phyloP scores from a whole-genome alignment of 169 alveolate species.

The Plasmodium vinckei region DNA sequence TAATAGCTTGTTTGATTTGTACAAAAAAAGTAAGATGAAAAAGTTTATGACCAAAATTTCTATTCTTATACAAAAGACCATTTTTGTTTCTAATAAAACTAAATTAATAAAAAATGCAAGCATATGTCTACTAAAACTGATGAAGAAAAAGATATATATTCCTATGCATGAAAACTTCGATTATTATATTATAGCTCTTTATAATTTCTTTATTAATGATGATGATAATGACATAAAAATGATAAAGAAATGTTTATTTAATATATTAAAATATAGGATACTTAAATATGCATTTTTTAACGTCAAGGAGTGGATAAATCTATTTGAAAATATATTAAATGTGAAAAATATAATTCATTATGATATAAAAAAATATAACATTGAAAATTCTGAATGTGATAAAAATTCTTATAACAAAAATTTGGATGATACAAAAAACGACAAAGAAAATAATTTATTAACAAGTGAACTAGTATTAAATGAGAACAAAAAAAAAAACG shows the following conservation, averaged over 20 bases:
- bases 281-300: constrained; percentile 30
- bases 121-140: constrained; percentile 12
- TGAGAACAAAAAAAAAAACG: constrained; percentile 6
- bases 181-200: constrained; percentile 45
- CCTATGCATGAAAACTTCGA: constrained; percentile 72
- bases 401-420: neutral
- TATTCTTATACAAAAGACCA: constrained; percentile 36
- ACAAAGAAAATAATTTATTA: constrained; percentile 51
- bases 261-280: constrained; percentile 47
- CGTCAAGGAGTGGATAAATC: constrained; percentile 34
- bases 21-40: constrained; percentile 19
- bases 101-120: constrained; percentile 18
- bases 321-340: constrained; percentile 47
- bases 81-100: constrained; percentile 26
- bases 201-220: constrained; percentile 9
- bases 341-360: constrained; percentile 23
- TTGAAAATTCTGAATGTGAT: constrained; percentile 4
- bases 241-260: constrained; percentile 5
- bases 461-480: constrained; percentile 11
- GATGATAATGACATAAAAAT: neutral
- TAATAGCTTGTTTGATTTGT: constrained; percentile 28
- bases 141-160: constrained; percentile 16
- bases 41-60: constrained; percentile 34
- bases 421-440: constrained; percentile 6
- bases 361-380: constrained; percentile 39